A percentile compares a stretch with the other conserved stretches of the same genome.
phyloP scores from a whole-genome alignment of 257 asterid species.

The Verbascum thapsus region DNA sequence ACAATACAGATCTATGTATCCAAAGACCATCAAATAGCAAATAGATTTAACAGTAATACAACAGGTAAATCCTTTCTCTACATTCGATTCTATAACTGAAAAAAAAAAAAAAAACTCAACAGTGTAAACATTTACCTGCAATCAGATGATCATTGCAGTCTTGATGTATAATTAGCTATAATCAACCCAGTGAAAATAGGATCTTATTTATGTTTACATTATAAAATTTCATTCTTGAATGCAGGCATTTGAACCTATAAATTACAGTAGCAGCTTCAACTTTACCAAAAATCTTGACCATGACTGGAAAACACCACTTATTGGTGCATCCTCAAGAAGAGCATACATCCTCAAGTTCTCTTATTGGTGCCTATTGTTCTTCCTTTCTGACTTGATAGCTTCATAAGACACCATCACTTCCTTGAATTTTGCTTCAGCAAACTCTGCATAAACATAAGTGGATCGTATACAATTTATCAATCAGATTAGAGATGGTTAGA shows the following conservation, averaged over 20 bases:
- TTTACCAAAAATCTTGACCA: constrained; percentile 28
- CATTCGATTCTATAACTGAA: no score
- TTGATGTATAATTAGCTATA: no score
- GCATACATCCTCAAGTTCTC: constrained; percentile 1
- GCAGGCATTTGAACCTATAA: constrained; percentile 15
- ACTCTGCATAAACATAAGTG: constrained; percentile 45
- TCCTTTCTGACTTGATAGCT: constrained; percentile 37
- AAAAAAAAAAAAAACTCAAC: no score
- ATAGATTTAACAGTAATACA: neutral
- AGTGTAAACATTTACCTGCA: no score
- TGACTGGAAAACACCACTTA: constrained; percentile 16
- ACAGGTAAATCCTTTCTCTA: neutral
- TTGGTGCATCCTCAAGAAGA: no score
- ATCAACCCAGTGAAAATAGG: neutral
- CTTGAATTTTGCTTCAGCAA: constrained; percentile 78
- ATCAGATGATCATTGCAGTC: no score
- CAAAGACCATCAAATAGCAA: neutral
- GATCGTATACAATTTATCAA: constrained; percentile 23
- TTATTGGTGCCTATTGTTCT: constrained; percentile 28
- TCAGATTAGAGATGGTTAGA: constrained; percentile 13
- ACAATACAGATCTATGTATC: no score
- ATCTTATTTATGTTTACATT: constrained; percentile 14
- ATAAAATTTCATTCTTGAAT: no score
- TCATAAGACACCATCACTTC: constrained; percentile 35
- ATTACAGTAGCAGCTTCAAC: constrained; percentile 19